Evolutionary conservation across 2,329 filamentous ascomycete species (phyloP).

Genomic region (Fusarium nematophilum): DNA sequence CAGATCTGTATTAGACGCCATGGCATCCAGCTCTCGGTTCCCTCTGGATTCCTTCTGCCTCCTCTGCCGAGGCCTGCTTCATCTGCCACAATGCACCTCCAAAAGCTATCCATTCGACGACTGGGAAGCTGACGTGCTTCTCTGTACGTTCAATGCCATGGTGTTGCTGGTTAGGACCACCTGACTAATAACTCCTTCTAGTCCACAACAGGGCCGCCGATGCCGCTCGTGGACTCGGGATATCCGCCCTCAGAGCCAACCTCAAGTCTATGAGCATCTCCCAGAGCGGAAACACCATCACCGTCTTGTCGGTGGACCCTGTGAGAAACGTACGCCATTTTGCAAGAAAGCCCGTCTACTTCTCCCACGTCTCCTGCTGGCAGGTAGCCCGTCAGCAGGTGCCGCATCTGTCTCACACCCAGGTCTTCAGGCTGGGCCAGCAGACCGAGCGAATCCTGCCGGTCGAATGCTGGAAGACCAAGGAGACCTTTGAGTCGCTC

Average conservation of each 20-base stretch:
- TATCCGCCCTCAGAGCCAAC: neutral
- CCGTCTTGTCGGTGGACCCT: no score
- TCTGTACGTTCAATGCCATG: neutral
- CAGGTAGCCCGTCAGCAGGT: slow-evolving; percentile 8
- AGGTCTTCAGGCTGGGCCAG: slow-evolving; percentile 6
- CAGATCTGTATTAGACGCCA: no score
- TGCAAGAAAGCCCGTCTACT: slow-evolving; percentile 8
- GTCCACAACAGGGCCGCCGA: neutral
- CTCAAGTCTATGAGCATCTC: neutral
- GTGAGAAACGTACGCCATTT: no score
- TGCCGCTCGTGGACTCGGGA: neutral
- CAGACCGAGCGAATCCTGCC: slow-evolving; percentile 2
- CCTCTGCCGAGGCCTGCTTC: neutral
- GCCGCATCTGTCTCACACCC: neutral
- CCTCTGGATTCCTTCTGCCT: no score
- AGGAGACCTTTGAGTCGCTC: neutral
- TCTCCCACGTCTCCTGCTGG: slow-evolving; percentile 15
- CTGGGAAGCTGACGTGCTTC: neutral
- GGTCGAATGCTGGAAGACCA: neutral
- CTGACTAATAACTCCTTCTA: no score
- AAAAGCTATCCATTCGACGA: no score
- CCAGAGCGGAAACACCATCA: no score
- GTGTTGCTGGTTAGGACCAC: no score
- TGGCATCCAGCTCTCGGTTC: no score
- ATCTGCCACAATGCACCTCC: no score